Percentiles rank a stretch among this genome's conserved stretches.
Evolutionary conservation across 2,329 filamentous ascomycete genomes (phyloP).

Genomic region (Botryosphaeria dothidea): DNA sequence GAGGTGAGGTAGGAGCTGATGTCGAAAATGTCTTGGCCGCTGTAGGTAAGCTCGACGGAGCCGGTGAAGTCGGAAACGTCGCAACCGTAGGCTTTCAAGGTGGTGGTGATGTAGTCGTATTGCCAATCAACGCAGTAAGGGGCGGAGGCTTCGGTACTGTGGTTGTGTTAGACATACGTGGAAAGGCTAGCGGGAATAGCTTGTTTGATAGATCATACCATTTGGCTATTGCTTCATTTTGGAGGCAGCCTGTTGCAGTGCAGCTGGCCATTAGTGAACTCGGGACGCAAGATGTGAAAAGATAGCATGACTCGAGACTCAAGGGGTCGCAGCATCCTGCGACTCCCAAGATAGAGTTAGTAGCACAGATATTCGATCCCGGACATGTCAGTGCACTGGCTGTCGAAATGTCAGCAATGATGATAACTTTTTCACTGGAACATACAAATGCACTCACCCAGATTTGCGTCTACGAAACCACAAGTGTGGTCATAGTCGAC

Average conservation of each 20-base stretch:
- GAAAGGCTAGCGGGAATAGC: background rate
- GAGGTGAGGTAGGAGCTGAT: slow-evolving; percentile 12
- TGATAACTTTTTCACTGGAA: background rate
- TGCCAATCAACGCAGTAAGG: slow-evolving; percentile 29
- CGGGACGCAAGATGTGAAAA: slow-evolving; percentile 35
- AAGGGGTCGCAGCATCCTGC: slow-evolving; percentile 36
- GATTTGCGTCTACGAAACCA: slow-evolving; percentile 31
- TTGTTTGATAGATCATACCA: slow-evolving; percentile 23
- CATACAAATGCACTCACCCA: slow-evolving; percentile 24
- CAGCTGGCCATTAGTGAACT: slow-evolving; percentile 30
- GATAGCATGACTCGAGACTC: slow-evolving; percentile 26
- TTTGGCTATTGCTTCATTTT: slow-evolving; percentile 30
- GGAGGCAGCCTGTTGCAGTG: slow-evolving; percentile 28
- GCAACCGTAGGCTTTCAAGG: slow-evolving; percentile 29
- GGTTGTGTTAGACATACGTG: background rate
- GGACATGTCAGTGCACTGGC: slow-evolving; percentile 33
- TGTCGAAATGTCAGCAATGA: slow-evolving; percentile 22
- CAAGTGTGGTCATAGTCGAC: slow-evolving; percentile 29
- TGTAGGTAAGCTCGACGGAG: slow-evolving; percentile 18
- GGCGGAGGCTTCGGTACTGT: slow-evolving; percentile 23
- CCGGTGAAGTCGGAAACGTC: slow-evolving; percentile 21
- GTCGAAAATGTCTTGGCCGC: slow-evolving; percentile 7
- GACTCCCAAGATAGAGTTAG: slow-evolving; percentile 32
- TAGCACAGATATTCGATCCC: slow-evolving; percentile 32
- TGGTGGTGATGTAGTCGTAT: slow-evolving; percentile 22